These are phyloP conservation scores for Omphalea diandra DNA, from an alignment of 441 rosid species.

Conservation along the genomic window DNA sequence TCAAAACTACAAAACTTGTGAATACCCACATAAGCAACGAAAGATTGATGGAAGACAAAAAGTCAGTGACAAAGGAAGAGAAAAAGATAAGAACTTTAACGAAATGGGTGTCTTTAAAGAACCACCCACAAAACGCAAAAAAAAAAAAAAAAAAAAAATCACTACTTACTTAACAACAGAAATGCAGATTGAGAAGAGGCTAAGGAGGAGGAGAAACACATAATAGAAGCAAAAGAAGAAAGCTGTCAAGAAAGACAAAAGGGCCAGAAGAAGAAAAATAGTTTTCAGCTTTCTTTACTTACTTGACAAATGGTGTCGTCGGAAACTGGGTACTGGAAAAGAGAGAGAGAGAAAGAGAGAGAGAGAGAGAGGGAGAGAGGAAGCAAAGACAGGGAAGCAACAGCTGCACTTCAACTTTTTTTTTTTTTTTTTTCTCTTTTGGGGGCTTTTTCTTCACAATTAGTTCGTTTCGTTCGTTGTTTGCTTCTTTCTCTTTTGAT, in stretches of 20 bases:
- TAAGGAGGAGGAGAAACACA: too few species aligned
- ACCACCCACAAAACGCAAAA: too few species aligned
- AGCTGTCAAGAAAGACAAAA: neutral
- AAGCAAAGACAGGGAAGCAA: neutral
- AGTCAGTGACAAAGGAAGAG: neutral
- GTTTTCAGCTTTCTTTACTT: neutral
- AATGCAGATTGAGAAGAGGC: slow-evolving; percentile 6
- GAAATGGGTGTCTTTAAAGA: neutral
- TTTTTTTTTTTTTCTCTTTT: neutral
- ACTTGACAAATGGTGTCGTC: slow-evolving; percentile 7
- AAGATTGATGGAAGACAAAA: neutral
- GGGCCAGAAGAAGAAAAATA: neutral
- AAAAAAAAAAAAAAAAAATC: too few species aligned
- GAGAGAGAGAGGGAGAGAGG: neutral
- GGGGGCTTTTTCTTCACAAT: neutral
- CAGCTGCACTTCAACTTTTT: slow-evolving; percentile 2
- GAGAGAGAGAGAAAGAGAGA: slow-evolving; percentile 1
- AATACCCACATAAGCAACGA: neutral
- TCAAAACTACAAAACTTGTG: slow-evolving; percentile 3
- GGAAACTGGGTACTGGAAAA: slow-evolving; percentile 13
- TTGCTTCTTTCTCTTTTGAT: neutral
- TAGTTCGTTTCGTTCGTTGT: neutral
- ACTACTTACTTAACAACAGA: neutral
- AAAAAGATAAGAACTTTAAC: neutral
- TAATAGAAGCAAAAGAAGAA: too few species aligned